phyloP scores from a whole-genome alignment of 2,329 filamentous ascomycete species.

The Paracamarosporium sp. region DNA sequence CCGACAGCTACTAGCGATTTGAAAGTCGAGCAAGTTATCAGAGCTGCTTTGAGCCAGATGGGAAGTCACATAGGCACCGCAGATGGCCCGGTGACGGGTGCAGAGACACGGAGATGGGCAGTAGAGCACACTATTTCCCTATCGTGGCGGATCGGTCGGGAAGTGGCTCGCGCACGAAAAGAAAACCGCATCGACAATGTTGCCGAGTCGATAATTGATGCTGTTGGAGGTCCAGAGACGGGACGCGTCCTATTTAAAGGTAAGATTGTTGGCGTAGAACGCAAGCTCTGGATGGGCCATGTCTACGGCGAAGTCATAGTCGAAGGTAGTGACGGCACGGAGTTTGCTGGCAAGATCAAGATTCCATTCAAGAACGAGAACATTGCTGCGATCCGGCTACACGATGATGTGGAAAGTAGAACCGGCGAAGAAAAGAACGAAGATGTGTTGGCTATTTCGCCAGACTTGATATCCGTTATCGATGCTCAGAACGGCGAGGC shows the following conservation, averaged over 20 bases:
- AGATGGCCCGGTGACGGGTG: conserved; percentile 46
- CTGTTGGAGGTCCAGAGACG: conserved; percentile 47
- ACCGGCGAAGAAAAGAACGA: conserved; percentile 44
- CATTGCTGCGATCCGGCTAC: conserved; percentile 61
- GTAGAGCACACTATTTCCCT: conserved; percentile 49
- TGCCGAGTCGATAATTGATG: conserved; percentile 49
- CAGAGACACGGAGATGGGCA: conserved; percentile 45
- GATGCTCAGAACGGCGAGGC: conserved; percentile 58
- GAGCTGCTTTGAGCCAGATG: conserved; percentile 45
- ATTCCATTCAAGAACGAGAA: conserved; percentile 80
- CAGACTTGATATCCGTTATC: conserved; percentile 58
- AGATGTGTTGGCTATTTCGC: conserved; percentile 55
- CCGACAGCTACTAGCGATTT: conserved; percentile 44
- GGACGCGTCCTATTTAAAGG: conserved; percentile 53
- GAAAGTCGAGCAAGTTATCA: conserved; percentile 48
- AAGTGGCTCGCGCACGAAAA: conserved; percentile 42
- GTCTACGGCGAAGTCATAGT: conserved; percentile 52
- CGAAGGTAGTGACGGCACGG: conserved; percentile 32
- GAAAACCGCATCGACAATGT: conserved; percentile 45
- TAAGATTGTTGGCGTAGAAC: conserved; percentile 54
- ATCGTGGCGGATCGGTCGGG: conserved; percentile 48
- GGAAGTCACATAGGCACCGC: conserved; percentile 45
- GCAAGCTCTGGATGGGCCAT: conserved; percentile 50
- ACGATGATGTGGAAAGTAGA: conserved; percentile 26
- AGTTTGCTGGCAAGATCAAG: conserved; percentile 58